Conservation (phyloP, 257 asterid species). For the Forsythia suspensa region DNA sequence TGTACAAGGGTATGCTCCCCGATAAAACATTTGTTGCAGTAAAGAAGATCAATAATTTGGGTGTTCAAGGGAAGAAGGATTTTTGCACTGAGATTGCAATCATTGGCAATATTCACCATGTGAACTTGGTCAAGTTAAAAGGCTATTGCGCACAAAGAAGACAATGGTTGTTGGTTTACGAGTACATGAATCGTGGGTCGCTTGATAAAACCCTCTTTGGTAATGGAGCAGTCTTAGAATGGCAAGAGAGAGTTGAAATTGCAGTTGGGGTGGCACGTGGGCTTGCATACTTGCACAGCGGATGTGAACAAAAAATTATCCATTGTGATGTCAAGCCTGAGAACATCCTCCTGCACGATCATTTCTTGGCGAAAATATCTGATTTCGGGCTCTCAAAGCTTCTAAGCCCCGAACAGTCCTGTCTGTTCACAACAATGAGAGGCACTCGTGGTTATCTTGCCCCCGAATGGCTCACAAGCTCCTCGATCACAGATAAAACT, state of each 20-base stretch:
- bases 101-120: slow-evolving; percentile 70
- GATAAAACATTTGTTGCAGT: slow-evolving; percentile 66
- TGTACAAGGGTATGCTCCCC: slow-evolving; percentile 56
- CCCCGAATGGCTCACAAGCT: slow-evolving; percentile 83
- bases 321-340: slow-evolving; percentile 83
- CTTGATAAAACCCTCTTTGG: slow-evolving; percentile 67
- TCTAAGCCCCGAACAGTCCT: slow-evolving; percentile 53
- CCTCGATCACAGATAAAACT: slow-evolving; percentile 68
- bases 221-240: slow-evolving; percentile 36
- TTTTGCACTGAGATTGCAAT: slow-evolving; percentile 68
- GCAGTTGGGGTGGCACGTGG: slow-evolving; percentile 77
- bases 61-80: slow-evolving; percentile 58
- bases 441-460: slow-evolving; percentile 87
- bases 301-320: slow-evolving; percentile 70
- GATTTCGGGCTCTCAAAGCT: slow-evolving; percentile 85
- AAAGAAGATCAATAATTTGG: slow-evolving; percentile 52
- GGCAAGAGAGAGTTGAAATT: slow-evolving; percentile 42
- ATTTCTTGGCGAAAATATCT: slow-evolving; percentile 63
- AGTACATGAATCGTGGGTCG: slow-evolving; percentile 76
- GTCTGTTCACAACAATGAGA: slow-evolving; percentile 73
- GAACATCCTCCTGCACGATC: slow-evolving; percentile 65
- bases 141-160: slow-evolving; percentile 65
- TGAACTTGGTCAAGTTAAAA: slow-evolving; percentile 65
- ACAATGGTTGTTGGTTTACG: slow-evolving; percentile 63
- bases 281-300: slow-evolving; percentile 67